phyloP scores from a whole-genome alignment of 805 yeast species.

The Clavispora phyllophila region DNA sequence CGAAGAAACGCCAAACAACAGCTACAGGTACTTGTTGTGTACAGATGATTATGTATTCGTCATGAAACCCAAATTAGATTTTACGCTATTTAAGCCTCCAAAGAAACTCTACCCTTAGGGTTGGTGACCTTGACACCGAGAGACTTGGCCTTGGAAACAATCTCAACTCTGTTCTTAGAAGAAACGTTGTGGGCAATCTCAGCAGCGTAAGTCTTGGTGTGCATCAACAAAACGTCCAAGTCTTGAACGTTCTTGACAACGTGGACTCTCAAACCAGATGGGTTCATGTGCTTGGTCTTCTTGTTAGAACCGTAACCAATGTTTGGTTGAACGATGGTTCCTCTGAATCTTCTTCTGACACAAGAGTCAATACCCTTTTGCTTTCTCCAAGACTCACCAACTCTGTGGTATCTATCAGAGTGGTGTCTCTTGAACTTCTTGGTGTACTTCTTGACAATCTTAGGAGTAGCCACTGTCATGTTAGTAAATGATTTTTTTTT shows the following conservation, averaged over 20 bases:
- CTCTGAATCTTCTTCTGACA: constrained; percentile 99
- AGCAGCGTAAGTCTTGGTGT: constrained; percentile 98
- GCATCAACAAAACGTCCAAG: constrained; percentile 91
- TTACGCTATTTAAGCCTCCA: constrained; percentile 73
- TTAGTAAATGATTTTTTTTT: constrained; percentile 15
- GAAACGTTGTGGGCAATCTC: constrained; percentile 99
- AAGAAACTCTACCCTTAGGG: constrained; percentile 97
- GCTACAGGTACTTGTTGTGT: not conserved
- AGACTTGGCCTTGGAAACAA: constrained; percentile 95
- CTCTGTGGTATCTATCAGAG: constrained; percentile 99
- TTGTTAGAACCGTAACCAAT: constrained; percentile 99
- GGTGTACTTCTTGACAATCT: constrained; percentile 99
- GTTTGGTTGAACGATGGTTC: constrained; percentile 97
- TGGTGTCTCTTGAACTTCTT: constrained; percentile 99
- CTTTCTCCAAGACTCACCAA: constrained; percentile 99
- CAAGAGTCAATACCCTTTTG: constrained; percentile 99
- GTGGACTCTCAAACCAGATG: constrained; percentile 98
- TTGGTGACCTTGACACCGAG: constrained; percentile 98
- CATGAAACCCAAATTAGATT: constrained; percentile 17
- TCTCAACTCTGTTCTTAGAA: constrained; percentile 95
- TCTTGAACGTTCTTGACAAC: constrained; percentile 89
- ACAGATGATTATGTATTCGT: constrained; percentile 18
- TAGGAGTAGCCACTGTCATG: constrained; percentile 88
- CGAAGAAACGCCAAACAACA: no score
- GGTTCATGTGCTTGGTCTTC: constrained; percentile 91